Evolutionary conservation across 2,329 filamentous ascomycete species (phyloP), one percentile per base, ranked within the genome.

Genomic region (Phaeomoniella chlamydospora): DNA sequence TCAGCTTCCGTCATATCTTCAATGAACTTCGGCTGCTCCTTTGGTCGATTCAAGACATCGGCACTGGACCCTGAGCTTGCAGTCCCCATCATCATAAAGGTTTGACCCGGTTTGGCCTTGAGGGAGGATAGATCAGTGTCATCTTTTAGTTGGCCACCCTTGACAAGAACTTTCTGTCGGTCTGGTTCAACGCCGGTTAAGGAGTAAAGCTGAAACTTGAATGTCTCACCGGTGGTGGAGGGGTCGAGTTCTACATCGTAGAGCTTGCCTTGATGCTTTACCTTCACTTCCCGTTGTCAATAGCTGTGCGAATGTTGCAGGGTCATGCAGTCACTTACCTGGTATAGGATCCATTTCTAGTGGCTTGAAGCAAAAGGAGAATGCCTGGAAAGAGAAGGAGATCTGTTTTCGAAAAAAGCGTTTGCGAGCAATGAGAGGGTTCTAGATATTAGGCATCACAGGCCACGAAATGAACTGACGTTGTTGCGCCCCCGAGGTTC

Each of bases 1-100:
- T 96, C 88, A 18, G 86, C 87, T 55, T 93, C 87, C 16, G 84
- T 92, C 88, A 98, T 94, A 56, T 98, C 90, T 60, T 98, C 90
- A 43, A 93, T 62, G 50, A 98, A 98, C 58, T 82, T 90, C 51
- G 87, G 70, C 46, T 73, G 70, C 52, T 92, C 80, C 53, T 80
- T 82, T 18, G 90, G 90, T 36, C 66, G 64, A 36, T 80, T 75
- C 40, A 78, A 66, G 18, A 82, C 66, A 14, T 60, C 68, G 12
- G 64, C 59, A 19, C 59, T 64, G 30, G 69, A 70, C 35, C 72
- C 75, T 11, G 73, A 75, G 14, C 80, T 77, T 3, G 88, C 81
- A 3, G 84, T 90, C 26, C 92, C 92, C 72, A 98, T 84, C 81
- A 98, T 92, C 77, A 94, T 93, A 56, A 98, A 82, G 15, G 67